Percentiles rank a stretch among this genome's conserved stretches.
Evolutionary conservation across 2,329 filamentous ascomycete genomes (phyloP).

Genomic region (Akanthomyces lecanii): DNA sequence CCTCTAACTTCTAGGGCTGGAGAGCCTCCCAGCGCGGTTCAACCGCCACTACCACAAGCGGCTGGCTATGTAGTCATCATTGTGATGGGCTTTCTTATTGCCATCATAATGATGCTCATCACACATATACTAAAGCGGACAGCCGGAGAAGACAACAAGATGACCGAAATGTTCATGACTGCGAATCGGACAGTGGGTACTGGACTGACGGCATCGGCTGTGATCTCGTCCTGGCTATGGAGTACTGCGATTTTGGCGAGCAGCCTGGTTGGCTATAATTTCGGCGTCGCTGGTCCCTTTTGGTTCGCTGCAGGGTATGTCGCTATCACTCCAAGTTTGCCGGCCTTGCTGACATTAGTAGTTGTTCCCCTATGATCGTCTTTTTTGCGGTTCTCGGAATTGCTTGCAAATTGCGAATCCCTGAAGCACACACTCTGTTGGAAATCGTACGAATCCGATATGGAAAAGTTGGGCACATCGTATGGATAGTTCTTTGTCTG

Average conservation of each 20-base stretch:
- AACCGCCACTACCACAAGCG: constrained; percentile 26
- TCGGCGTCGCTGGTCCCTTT: constrained; percentile 52
- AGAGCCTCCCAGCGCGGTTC: not conserved
- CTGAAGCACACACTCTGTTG: constrained; percentile 50
- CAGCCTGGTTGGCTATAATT: constrained; percentile 48
- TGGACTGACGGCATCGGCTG: constrained; percentile 49
- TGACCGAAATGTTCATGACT: constrained; percentile 54
- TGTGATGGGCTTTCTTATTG: constrained; percentile 32
- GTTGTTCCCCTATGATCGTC: constrained; percentile 51
- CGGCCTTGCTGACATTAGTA: constrained; percentile 6
- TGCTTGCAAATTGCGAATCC: constrained; percentile 48
- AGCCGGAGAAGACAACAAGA: constrained; percentile 47
- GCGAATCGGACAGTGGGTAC: constrained; percentile 48
- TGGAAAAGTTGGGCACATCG: constrained; percentile 43
- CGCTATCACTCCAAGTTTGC: not conserved
- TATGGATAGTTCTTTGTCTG: constrained; percentile 48
- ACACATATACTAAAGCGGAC: constrained; percentile 45
- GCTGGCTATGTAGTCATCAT: constrained; percentile 33
- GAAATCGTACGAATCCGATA: constrained; percentile 51
- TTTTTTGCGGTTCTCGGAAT: constrained; percentile 51
- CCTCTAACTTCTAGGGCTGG: not conserved
- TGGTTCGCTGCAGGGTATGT: constrained; percentile 51
- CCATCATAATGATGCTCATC: constrained; percentile 42
- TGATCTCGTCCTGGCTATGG: constrained; percentile 53
- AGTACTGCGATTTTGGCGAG: constrained; percentile 49